These are phyloP conservation scores for Fusarium liriodendri DNA, from an alignment of 2,329 filamentous ascomycete genomes.

Conservation along the genomic window DNA sequence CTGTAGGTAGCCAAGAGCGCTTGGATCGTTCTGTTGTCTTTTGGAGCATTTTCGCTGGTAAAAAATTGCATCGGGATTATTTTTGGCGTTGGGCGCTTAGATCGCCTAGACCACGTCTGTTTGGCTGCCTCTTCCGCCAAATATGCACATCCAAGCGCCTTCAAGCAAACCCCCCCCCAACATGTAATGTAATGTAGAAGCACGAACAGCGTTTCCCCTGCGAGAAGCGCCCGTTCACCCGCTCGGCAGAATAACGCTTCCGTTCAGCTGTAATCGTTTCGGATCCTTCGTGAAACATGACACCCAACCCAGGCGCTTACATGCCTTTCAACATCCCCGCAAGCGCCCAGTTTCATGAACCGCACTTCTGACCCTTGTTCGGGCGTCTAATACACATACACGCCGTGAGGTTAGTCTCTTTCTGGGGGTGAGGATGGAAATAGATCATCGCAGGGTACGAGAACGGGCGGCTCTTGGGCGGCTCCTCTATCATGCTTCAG, in stretches of 20 bases:
- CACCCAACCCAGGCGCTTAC: constrained; percentile 26
- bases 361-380: constrained; percentile 13
- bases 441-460: background rate
- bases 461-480: constrained; percentile 8
- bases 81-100: constrained; percentile 10
- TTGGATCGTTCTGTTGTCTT: background rate
- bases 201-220: background rate
- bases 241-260: background rate
- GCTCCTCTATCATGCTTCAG: constrained; percentile 6
- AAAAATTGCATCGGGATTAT: background rate
- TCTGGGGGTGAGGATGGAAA: constrained; percentile 6
- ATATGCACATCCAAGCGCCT: background rate
- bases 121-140: constrained; percentile 30
- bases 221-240: background rate
- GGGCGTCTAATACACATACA: constrained; percentile 16
- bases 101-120: background rate
- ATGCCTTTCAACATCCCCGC: background rate
- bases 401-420: background rate
- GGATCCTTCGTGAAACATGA: constrained; percentile 14
- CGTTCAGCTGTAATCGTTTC: constrained; percentile 1
- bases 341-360: constrained; percentile 30
- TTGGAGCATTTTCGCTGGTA: background rate
- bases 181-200: background rate
- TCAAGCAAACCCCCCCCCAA: background rate
- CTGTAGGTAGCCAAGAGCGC: too few species aligned